Evolutionary conservation across 441 rosid species (phyloP), one percentile per base, ranked within the genome.

Genomic region (Geranium incanum): DNA sequence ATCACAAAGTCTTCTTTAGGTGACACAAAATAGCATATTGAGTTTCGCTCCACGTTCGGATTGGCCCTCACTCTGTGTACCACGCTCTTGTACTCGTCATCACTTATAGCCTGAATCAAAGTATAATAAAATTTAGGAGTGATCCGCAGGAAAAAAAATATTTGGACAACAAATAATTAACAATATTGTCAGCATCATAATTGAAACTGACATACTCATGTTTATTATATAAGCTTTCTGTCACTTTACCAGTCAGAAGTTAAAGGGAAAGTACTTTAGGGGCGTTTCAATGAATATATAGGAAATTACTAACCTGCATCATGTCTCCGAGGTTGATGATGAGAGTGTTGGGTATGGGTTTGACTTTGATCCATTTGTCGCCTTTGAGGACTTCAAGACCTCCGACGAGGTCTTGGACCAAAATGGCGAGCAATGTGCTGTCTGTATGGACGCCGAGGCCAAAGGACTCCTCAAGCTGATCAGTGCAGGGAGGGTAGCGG

Each of bases 401-500:
- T 0, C 85, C 85, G 6, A 78, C 86, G 13, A 77, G 79, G 74
- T 88, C 91, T 67, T 84, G 84, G 73, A 66, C 77, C 76, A 93
- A 0, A 63, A 90, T 83, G 18, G 98, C 83, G 3, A 93, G 75
- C 52, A 90, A 83, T 0, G 97, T 89, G 81, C 98, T 93, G 66
- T 93, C 97, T 0, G 91, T 84, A 76, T 93, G 98, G 37, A 80
- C 81, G 39, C 74, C 84, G 86, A 93, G 79, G 16, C 98, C 95
- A 50, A 76, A 33, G 33, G 52, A 67, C 21, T 75, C 71, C 6
- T 28, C 52, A 1, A 65, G 68, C 0, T 19, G 4, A 0, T 76
- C 21, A 21, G 21, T 6, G 70, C 73, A 74, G 6, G 45, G 37
- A 0, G 95, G 93, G 73, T 93, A 28, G 33, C 33, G 33, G 33